Evolutionary conservation across 306 rosid species (phyloP), one percentile per base, ranked within the genome.

Genomic region (Pueraria montana): DNA sequence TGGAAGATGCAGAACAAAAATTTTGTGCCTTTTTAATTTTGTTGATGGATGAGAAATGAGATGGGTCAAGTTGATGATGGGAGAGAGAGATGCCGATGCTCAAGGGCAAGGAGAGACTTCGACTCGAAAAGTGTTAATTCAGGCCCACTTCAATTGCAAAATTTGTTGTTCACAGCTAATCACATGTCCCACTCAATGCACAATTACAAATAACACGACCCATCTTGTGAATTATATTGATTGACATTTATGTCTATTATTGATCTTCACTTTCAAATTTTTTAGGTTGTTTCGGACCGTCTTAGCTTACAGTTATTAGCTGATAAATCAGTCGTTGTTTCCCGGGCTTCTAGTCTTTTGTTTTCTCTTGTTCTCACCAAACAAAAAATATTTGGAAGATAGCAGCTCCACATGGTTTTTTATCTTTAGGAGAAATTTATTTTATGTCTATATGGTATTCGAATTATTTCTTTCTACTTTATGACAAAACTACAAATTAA

Each of bases 111-210:
- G 20, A 80, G 62, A 42, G 56, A 16, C 20, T 5, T 27, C 12
- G 11, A 50, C 14, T 78, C 20, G 23, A 64, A 65, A 78, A 73
- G 76, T 67, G 70, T 23, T 59, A 72, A 27, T 30, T 45, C 20
- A 53, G 87, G 81, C 10, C 87, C 84, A 65, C 81, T 55, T 70
- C 38, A 66, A 53, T 58, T 65, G 65, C 7, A 14, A 79, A 64
- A 68, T 73, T 79, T 73, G 83, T 65, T 79, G 81, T 53, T 0
- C 42, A 67, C 84, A 79, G 81, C 84, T 73, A 84, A 84, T 73
- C 80, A 11, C 65, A 65, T 73, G 81, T 64, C 83, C 72, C 63
- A 64, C 81, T 65, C 77, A 24, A 2, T 65, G 40, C 40, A 65
- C 21, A 84, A 23, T 24, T n/a, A 27, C 71, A 56, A 17, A 52